Conservation (phyloP, 1,284 basidiomycete genomes). For the Boletellus deceptivus region DNA sequence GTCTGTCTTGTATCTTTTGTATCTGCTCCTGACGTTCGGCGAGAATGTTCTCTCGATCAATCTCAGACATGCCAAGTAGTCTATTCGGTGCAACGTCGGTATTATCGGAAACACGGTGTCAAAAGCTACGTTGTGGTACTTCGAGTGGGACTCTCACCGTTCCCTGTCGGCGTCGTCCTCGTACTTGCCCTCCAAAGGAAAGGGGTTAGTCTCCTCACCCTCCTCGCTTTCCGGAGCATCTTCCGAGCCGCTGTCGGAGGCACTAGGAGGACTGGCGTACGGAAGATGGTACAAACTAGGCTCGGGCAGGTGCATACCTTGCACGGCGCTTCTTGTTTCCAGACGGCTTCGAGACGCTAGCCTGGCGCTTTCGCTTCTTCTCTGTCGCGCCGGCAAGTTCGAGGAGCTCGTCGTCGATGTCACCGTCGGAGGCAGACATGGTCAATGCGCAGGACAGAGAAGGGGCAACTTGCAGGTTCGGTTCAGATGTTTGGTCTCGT, state of each 20-base stretch:
- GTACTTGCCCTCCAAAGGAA: conserved; percentile 90
- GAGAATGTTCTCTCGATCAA: conserved; percentile 86
- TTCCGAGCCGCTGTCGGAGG: conserved; percentile 47
- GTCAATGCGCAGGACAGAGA: conserved; percentile 4
- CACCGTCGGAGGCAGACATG: conserved; percentile 73
- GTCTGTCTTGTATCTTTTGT: conserved; percentile 72
- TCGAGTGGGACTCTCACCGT: conserved; percentile 51
- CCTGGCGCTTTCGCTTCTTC: conserved; percentile 48
- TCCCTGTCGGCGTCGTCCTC: conserved; percentile 80
- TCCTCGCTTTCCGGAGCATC: conserved; percentile 61
- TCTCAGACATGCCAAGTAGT: conserved; percentile 76
- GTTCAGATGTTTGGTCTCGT: conserved; percentile 17
- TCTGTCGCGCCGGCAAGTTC: conserved; percentile 62
- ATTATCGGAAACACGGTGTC: conserved; percentile 16
- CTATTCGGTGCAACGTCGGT: conserved; percentile 41
- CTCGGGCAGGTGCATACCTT: conserved; percentile 39
- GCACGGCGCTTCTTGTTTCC: conserved; percentile 48
- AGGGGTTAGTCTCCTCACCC: conserved; percentile 58
- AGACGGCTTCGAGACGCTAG: conserved; percentile 29
- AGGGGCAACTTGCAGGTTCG: conserved; percentile 1
- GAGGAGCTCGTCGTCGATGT: conserved; percentile 66
- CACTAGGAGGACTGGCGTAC: conserved; percentile 19
- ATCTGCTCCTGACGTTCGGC: conserved; percentile 79
- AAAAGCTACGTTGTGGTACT: conserved; percentile 22
- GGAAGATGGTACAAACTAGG: conserved; percentile 3